These are phyloP conservation scores for Chaetoceros tenuissimus DNA, from an alignment of 108 stramenopile species.

Conservation along the genomic window DNA sequence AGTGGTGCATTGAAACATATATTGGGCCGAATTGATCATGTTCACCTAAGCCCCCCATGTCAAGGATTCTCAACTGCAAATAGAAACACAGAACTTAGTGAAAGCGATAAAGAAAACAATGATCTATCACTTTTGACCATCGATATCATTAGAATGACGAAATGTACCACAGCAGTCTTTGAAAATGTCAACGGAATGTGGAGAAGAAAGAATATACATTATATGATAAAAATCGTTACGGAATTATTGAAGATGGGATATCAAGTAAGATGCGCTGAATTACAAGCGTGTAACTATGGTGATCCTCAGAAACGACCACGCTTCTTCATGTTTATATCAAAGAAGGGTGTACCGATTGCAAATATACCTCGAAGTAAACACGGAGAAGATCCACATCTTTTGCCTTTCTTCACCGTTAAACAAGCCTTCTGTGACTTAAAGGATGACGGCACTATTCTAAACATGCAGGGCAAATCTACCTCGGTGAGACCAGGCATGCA, in stretches of 20 bases:
- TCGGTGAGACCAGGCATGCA: conserved; percentile 12
- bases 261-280: conserved; percentile 16
- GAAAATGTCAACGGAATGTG: conserved; percentile 39
- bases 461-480: neutral
- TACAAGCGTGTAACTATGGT: conserved; percentile 34
- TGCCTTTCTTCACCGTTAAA: conserved; percentile 23
- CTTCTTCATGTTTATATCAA: conserved; percentile 22
- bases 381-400: conserved; percentile 9
- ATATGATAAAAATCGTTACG: conserved; percentile 17
- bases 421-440: conserved; percentile 5
- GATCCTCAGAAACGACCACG: conserved; percentile 31
- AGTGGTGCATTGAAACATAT: conserved; percentile 8
- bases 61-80: conserved; percentile 35
- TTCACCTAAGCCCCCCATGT: conserved; percentile 26
- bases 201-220: conserved; percentile 10
- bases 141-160: conserved; percentile 15
- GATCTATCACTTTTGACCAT: conserved; percentile 27
- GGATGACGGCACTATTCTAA: neutral
- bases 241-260: conserved; percentile 22
- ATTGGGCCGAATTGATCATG: conserved; percentile 22
- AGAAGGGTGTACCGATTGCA: conserved; percentile 15
- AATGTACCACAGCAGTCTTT: conserved; percentile 22
- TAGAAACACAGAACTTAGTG: conserved; percentile 11
- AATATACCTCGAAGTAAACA: conserved; percentile 19
- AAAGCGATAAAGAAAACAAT: conserved; percentile 18